These are phyloP conservation scores for Xylaria palmicola DNA, from an alignment of 495 filamentous ascomycete species.

Conservation along the genomic window DNA sequence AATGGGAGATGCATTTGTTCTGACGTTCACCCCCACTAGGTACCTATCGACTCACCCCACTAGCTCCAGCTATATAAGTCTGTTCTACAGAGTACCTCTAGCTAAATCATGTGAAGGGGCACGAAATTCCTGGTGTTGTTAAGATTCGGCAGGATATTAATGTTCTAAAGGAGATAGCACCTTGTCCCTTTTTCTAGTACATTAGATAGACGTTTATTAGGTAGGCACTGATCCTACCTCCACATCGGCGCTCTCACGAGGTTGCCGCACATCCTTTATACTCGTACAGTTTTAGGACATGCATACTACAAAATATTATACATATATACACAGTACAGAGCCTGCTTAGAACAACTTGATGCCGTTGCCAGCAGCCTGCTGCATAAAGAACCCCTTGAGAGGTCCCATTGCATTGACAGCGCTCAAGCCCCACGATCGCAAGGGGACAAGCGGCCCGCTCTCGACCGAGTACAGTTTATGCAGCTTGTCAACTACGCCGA, in stretches of 20 bases:
- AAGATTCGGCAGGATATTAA: too few relatives aligned
- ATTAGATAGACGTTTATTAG: too few relatives aligned
- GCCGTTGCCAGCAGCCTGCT: constrained; percentile 71
- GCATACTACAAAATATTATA: neutral
- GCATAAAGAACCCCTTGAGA: constrained; percentile 86
- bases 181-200: too few relatives aligned
- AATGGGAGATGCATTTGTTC: neutral
- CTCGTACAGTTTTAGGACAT: neutral
- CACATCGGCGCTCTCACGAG: too few relatives aligned
- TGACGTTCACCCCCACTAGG: neutral
- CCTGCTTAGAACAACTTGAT: constrained; percentile 40
- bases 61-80: too few relatives aligned
- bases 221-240: too few relatives aligned
- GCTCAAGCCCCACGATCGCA: constrained; percentile 73
- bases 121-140: too few relatives aligned
- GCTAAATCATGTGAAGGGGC: too few relatives aligned
- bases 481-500: constrained; percentile 89
- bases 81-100: too few relatives aligned
- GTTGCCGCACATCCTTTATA: too few relatives aligned
- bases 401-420: constrained; percentile 73
- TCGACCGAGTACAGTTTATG: constrained; percentile 86
- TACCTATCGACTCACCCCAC: constrained; percentile 19
- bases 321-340: neutral
- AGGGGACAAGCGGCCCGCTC: constrained; percentile 70
- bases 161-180: too few relatives aligned